A percentile compares a stretch with the other conserved stretches of the same genome.
Evolutionary conservation across 2,329 filamentous ascomycete genomes (phyloP).

Genomic region (Ascochyta clinopodiicola): DNA sequence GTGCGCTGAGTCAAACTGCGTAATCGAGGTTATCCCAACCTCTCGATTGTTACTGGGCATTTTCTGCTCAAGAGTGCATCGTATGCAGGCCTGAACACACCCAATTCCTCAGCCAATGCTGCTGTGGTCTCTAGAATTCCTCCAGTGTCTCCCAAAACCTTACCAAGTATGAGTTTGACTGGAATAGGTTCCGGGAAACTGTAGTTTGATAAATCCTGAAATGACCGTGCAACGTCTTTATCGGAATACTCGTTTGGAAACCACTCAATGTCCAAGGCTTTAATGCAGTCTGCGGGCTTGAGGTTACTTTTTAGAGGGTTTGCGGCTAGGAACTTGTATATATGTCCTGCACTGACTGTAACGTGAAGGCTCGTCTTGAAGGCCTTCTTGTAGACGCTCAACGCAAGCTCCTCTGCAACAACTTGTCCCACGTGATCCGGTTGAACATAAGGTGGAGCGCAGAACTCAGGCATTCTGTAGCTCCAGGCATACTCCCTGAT

Average conservation of each 20-base stretch:
- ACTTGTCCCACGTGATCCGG: constrained; percentile 6
- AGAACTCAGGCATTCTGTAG: constrained; percentile 15
- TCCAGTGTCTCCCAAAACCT: background rate
- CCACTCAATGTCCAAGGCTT: constrained; percentile 7
- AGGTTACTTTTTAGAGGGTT: constrained; percentile 7
- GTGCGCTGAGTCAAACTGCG: too few relatives aligned
- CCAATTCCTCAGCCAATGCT: background rate
- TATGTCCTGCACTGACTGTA: constrained; percentile 11
- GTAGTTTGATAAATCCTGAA: background rate
- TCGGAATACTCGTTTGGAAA: constrained; percentile 13
- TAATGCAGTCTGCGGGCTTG: constrained; percentile 8
- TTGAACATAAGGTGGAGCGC: constrained; percentile 11
- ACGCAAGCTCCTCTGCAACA: constrained; percentile 11
- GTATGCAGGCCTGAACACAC: constrained; percentile 7
- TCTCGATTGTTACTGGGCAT: background rate
- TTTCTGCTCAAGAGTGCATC: background rate
- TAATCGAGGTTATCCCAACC: too few relatives aligned
- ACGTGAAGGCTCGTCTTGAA: constrained; percentile 10
- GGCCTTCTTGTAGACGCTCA: constrained; percentile 12
- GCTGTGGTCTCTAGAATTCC: background rate
- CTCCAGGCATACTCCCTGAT: constrained; percentile 13
- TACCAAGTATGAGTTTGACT: constrained; percentile 7
- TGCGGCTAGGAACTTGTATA: constrained; percentile 11
- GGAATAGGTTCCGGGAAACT: background rate
- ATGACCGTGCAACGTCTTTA: constrained; percentile 4